Conservation (phyloP, 2,329 filamentous ascomycete genomes). For the Colletotrichum eleusines region DNA sequence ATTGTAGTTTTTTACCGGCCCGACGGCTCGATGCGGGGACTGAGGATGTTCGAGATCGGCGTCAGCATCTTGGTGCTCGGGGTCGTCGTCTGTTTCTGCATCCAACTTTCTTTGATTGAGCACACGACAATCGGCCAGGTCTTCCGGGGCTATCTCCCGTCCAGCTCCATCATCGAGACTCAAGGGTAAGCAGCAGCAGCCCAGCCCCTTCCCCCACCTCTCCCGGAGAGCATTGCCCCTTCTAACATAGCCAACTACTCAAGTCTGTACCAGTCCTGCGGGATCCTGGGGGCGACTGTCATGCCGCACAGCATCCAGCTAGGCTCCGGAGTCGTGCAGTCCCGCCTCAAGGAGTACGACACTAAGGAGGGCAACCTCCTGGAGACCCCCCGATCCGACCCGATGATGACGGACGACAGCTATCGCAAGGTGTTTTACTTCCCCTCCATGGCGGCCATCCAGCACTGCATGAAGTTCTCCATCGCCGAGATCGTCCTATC, state of each 20-base stretch:
- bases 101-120: constrained; percentile 73
- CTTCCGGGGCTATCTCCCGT: constrained; percentile 76
- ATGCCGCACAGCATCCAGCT: constrained; percentile 79
- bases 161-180: constrained; percentile 67
- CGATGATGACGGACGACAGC: constrained; percentile 48
- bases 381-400: constrained; percentile 51
- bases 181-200: constrained; percentile 57
- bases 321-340: constrained; percentile 76
- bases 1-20: constrained; percentile 76
- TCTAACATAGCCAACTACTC: background rate
- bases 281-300: constrained; percentile 82
- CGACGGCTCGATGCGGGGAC: constrained; percentile 67
- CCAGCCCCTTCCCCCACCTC: background rate
- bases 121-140: constrained; percentile 68
- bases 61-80: constrained; percentile 73
- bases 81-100: constrained; percentile 77
- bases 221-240: constrained; percentile 33
- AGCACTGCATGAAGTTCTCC: constrained; percentile 80
- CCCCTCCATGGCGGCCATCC: constrained; percentile 78
- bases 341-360: constrained; percentile 74
- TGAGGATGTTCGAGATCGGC: constrained; percentile 73
- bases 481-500: constrained; percentile 77
- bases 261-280: constrained; percentile 76
- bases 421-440: constrained; percentile 71
- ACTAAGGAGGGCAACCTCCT: constrained; percentile 59